Percentiles rank a stretch among this genome's conserved stretches.
Conservation (phyloP, 2,329 filamentous ascomycete genomes). For the Esteya vermicola region DNA sequence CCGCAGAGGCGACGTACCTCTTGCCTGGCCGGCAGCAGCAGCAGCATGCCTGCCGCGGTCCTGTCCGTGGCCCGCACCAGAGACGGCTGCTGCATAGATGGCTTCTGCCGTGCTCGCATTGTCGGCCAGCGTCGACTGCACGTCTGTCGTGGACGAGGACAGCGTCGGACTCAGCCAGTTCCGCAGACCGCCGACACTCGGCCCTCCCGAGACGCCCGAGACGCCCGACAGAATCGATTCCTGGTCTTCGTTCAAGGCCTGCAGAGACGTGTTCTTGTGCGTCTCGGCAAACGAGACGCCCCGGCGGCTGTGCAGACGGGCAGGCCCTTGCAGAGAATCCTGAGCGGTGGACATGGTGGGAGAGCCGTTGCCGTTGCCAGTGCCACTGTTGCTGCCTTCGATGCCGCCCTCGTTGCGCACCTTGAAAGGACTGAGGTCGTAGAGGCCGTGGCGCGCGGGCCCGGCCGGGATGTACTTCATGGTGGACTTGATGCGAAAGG, state of each 20-base stretch:
- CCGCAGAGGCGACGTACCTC: too few species aligned
- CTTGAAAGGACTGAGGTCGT: conserved; percentile 79
- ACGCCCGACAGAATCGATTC: conserved; percentile 21
- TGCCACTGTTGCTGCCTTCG: conserved; percentile 13
- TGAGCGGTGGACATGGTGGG: too few species aligned
- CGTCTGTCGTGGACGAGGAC: conserved; percentile 8
- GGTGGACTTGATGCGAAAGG: conserved; percentile 83
- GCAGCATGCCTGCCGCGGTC: too few species aligned
- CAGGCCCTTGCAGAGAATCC: too few species aligned
- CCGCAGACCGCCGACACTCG: conserved; percentile 4
- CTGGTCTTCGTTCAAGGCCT: conserved; percentile 19
- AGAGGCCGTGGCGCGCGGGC: conserved; percentile 55
- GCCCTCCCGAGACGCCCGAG: background rate
- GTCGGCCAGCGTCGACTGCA: conserved; percentile 10
- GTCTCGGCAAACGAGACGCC: conserved; percentile 58
- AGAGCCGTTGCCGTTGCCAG: conserved; percentile 59
- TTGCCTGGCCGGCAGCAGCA: too few species aligned
- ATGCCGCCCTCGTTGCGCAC: conserved; percentile 44
- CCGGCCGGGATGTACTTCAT: conserved; percentile 70
- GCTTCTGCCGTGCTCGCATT: too few species aligned
- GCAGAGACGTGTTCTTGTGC: conserved; percentile 17
- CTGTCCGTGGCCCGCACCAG: too few species aligned
- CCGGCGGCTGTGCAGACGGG: conserved; percentile 23
- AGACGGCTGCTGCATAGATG: background rate
- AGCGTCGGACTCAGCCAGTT: conserved; percentile 6